Evolutionary conservation across 306 rosid species (phyloP), one percentile per base, ranked within the genome.

Genomic region (Citrullus amarus): DNA sequence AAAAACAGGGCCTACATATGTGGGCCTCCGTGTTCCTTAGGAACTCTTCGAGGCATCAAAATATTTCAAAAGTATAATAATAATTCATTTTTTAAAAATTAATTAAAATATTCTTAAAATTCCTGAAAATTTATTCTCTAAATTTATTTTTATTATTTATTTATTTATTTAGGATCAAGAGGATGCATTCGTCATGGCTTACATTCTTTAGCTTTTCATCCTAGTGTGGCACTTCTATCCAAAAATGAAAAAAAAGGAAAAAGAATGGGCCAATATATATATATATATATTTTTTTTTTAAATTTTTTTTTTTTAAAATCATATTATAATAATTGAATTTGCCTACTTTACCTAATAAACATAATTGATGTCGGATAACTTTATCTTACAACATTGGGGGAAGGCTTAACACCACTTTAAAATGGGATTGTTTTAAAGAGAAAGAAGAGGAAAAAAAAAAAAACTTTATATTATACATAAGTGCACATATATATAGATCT

Each of bases 321-420:
- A 62, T 62, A 77, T 77, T 14, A 43, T 60, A 22, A 77, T 62
- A 82, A 61, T 77, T 30, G 75, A 17, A 8, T 43, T 59, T 82
- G 82, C 84, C 86, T 80, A 85, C 92, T 88, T 89, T 83, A 86
- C 82, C 87, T 72, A 71, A 83, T 70, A 78, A 79, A 80, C 75
- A 75, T 53, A 51, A 50, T 41, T 82, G 73, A 83, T 81, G 81
- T 80, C 50, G 88, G 84, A 60, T 79, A 78, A 70, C 86, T 87
- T 89, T 68, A 20, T 70, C 68, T 36, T 36, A 78, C 50, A 86
- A 43, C 84, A 82, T 68, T 79, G 30, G 68, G 51, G 73, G 25
- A 62, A 51, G 56, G 61, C 69, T 41, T 66, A 34, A 63, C 65
- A 65, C 82, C 87, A 85, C 84, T 90, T 63, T 4, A 76, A 76